Base-by-base conservation (phyloP, 1,284 basidiomycete species). In the Coniferiporia weirii region DNA sequence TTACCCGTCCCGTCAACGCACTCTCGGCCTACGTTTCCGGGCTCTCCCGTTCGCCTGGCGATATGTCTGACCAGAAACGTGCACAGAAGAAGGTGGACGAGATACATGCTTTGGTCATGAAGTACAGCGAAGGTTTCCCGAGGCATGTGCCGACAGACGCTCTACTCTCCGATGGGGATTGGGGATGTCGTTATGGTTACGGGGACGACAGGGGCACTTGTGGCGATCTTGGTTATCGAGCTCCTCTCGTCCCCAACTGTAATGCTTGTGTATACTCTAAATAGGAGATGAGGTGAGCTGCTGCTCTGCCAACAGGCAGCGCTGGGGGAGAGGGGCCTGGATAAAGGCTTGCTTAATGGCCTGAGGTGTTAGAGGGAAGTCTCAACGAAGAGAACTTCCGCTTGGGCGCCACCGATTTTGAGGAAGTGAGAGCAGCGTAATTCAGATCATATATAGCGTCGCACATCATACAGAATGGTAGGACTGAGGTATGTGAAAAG, bases 121-220 rank as follows among this genome's bases (percentile, higher is more conserved):
- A 72, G 56, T 74, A 74, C 64, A 68, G 62, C 40, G 35, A 49
- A 19, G 55, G 61, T 10, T 72, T 74, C 56, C 70, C 71, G 9
- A 19, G 22, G n/a, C 70, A 65, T 46, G 20, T 56, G 6, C 55
- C 59, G 17, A 10, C 48, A 4, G 32, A 43, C 20, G 49, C 60
- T 51, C n/a, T 48, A 5, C 32, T 35, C 3, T 45, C 34, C 15
- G 12, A 43, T n/a, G 57, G 55, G 12, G 68, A 71, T 19, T n/a
- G n/a, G n/a, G n/a, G n/a, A n/a, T n/a, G 63, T 66, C 5, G 67
- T 73, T n/a, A 53, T 75, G 19, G 53, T 76, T 4, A 75, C 74
- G 0, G 75, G 75, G 4, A 71, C 70, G 4, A 75, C 74, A 0
- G 73, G 75, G 2, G 64, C 67, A 2, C 61, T 75, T 0, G 75